phyloP scores from a whole-genome alignment of 2,329 filamentous ascomycete species.

The Xylaria sp. region DNA sequence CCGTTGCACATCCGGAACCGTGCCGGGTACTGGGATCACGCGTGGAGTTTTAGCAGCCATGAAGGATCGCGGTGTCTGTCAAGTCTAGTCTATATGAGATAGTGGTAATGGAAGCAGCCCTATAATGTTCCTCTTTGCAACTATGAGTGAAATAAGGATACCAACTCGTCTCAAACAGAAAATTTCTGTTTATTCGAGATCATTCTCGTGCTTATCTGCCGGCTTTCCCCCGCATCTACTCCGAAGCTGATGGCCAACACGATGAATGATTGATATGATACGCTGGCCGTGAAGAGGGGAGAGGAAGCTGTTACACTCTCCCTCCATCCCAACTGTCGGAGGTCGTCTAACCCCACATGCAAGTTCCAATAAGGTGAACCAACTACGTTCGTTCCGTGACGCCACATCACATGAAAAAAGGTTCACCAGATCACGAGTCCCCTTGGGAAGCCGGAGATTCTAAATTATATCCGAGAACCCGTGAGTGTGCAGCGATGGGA shows the following conservation, averaged over 20 bases:
- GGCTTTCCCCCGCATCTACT: neutral
- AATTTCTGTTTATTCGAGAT: neutral
- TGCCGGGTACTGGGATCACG: slow-evolving; percentile 10
- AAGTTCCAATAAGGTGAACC: neutral
- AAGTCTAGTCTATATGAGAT: neutral
- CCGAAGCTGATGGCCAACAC: neutral
- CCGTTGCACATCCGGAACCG: slow-evolving; percentile 1
- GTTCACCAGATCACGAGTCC: neutral
- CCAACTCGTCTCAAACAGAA: neutral
- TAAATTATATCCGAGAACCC: neutral
- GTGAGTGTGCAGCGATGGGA: neutral
- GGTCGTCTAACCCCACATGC: neutral
- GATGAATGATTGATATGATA: neutral
- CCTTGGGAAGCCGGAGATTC: neutral
- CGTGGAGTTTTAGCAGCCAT: slow-evolving; percentile 3
- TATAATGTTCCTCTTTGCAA: neutral
- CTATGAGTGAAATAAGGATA: neutral
- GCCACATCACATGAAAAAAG: neutral
- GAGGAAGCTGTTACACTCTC: neutral
- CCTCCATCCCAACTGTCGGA: neutral
- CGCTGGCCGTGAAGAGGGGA: neutral
- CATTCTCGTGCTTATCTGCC: neutral
- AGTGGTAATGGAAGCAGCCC: neutral
- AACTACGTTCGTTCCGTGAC: neutral
- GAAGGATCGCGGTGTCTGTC: neutral